phyloP scores from a whole-genome alignment of 371 early-diverging fungal species.

The Gilbertella persicaria region DNA sequence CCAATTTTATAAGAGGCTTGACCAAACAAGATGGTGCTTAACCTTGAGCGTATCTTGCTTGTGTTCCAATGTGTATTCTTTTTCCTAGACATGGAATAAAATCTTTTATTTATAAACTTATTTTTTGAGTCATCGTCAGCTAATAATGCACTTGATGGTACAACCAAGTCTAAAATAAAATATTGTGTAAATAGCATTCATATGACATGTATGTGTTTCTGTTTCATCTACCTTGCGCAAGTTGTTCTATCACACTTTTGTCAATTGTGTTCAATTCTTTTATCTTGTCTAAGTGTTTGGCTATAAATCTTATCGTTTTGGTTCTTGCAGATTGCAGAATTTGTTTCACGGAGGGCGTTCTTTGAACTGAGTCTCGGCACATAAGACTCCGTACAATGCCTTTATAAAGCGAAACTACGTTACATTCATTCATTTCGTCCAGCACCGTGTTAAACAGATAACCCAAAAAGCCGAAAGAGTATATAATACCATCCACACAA shows the following conservation, averaged over 20 bases:
- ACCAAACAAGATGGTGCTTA: slow-evolving; percentile 13
- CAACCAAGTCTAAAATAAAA: slow-evolving; percentile 13
- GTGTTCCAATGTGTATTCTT: not conserved
- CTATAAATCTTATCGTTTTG: slow-evolving; percentile 22
- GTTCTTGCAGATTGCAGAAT: slow-evolving; percentile 26
- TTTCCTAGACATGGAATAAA: slow-evolving; percentile 2
- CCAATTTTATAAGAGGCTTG: slow-evolving; percentile 20
- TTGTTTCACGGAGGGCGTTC: slow-evolving; percentile 14
- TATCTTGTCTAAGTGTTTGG: slow-evolving; percentile 13
- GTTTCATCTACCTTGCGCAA: slow-evolving; percentile 29
- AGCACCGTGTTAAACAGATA: slow-evolving; percentile 23
- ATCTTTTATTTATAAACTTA: not conserved
- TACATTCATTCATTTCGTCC: slow-evolving; percentile 25
- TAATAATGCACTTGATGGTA: slow-evolving; percentile 8
- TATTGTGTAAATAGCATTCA: not conserved
- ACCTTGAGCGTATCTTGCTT: slow-evolving; percentile 8
- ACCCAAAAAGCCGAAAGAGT: slow-evolving; percentile 29
- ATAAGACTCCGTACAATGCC: slow-evolving; percentile 34
- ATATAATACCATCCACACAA: slow-evolving; percentile 38
- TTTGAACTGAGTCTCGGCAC: slow-evolving; percentile 31
- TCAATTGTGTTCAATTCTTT: slow-evolving; percentile 27
- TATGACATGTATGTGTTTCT: not conserved
- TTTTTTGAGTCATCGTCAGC: slow-evolving; percentile 7
- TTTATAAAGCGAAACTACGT: slow-evolving; percentile 26
- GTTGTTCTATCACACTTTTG: slow-evolving; percentile 15